phyloP scores from a whole-genome alignment of 2,329 filamentous ascomycete genomes.

The Colletotrichum liriopes region DNA sequence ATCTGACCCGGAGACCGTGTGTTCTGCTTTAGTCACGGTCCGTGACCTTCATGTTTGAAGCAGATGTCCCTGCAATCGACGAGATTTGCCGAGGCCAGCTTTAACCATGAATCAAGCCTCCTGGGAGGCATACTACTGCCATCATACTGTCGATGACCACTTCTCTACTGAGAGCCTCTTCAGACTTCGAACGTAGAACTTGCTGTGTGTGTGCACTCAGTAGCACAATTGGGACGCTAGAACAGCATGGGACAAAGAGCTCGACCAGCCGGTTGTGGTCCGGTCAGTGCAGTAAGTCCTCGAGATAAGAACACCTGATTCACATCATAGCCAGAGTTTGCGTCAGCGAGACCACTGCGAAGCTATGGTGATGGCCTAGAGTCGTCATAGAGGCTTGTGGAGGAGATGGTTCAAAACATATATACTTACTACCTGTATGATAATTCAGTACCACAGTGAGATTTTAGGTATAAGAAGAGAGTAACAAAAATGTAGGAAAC shows the following conservation, averaged over 20 bases:
- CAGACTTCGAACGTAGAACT: neutral
- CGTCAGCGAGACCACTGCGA: neutral
- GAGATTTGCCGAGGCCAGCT: neutral
- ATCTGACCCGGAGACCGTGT: neutral
- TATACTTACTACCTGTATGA: neutral
- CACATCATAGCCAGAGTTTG: neutral
- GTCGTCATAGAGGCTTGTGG: neutral
- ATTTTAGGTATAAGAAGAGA: neutral
- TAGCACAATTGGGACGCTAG: no score
- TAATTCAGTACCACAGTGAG: neutral
- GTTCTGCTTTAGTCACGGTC: neutral
- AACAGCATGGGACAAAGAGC: no score
- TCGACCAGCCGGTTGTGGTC: neutral
- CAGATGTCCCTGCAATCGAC: neutral
- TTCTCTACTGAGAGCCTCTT: neutral
- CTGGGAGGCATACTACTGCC: neutral
- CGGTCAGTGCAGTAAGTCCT: no score
- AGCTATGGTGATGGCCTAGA: no score
- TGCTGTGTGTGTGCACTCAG: neutral
- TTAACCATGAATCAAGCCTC: no score
- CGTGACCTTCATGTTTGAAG: neutral
- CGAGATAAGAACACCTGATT: no score
- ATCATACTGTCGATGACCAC: no score
- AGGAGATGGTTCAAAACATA: neutral
- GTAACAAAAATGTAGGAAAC: no score